phyloP scores from a whole-genome alignment of 1,284 basidiomycete genomes.

The Somion occarium region DNA sequence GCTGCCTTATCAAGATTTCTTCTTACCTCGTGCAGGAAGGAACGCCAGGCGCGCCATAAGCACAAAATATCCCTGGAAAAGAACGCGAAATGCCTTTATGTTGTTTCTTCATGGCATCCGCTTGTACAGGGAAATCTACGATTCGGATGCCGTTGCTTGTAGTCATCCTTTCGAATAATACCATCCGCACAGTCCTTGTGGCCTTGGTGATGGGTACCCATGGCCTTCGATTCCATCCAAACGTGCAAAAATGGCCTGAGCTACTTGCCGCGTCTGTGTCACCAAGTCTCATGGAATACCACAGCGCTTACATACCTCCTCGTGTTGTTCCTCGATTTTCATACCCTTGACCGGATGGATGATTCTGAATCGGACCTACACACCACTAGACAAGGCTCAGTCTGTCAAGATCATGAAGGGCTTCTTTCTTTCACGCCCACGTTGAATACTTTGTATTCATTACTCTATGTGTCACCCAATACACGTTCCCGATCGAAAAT shows the following conservation, averaged over 20 bases:
- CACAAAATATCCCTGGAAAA: slow-evolving; percentile 20
- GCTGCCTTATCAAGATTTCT: slow-evolving; percentile 50
- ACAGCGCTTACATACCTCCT: slow-evolving; percentile 47
- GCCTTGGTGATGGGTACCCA: too few relatives aligned
- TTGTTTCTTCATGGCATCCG: slow-evolving; percentile 2
- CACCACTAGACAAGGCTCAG: slow-evolving; percentile 64
- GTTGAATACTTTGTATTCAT: slow-evolving; percentile 59
- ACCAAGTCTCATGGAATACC: slow-evolving; percentile 30
- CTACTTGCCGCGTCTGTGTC: slow-evolving; percentile 17
- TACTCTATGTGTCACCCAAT: slow-evolving; percentile 60
- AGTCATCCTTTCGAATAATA: slow-evolving; percentile 18
- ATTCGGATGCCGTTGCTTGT: neutral
- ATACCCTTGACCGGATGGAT: slow-evolving; percentile 41
- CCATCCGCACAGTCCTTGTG: slow-evolving; percentile 17
- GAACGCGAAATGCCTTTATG: slow-evolving; percentile 4
- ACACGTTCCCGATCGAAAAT: slow-evolving; percentile 74
- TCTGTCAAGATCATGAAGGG: slow-evolving; percentile 44
- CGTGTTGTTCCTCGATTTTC: slow-evolving; percentile 64
- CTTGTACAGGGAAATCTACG: neutral
- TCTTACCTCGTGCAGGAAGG: slow-evolving; percentile 34
- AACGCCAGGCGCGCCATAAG: slow-evolving; percentile 8
- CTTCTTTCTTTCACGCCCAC: slow-evolving; percentile 60
- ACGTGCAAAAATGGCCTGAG: slow-evolving; percentile 5
- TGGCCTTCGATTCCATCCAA: slow-evolving; percentile 24
- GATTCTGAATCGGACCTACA: slow-evolving; percentile 48